Conservation (phyloP, 2,329 filamentous ascomycete genomes). For the Tympanopsis confertula region DNA sequence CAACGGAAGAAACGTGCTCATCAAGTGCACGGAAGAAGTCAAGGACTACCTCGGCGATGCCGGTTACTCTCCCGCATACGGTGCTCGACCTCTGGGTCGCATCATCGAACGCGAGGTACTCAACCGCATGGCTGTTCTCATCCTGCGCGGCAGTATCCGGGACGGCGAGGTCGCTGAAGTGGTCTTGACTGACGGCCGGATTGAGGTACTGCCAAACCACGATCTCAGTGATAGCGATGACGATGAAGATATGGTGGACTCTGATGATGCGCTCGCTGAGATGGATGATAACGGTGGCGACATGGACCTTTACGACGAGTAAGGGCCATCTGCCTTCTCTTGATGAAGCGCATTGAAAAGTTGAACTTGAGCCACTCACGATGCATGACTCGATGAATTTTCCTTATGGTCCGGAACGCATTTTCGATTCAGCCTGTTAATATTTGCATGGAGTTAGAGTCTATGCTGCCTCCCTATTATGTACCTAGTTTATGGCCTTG, state of each 20-base stretch:
- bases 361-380: no score
- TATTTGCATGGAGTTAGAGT: no score
- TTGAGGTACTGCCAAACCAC: constrained; percentile 77
- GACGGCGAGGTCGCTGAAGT: constrained; percentile 79
- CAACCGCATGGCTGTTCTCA: constrained; percentile 82
- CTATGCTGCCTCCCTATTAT: no score
- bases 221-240: constrained; percentile 36
- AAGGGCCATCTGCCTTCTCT: no score
- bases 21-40: constrained; percentile 72
- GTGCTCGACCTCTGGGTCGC: constrained; percentile 74
- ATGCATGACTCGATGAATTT: no score
- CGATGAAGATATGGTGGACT: constrained; percentile 46
- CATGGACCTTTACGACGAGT: constrained; percentile 23
- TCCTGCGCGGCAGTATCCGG: constrained; percentile 70
- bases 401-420: no score
- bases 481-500: no score
- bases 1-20: constrained; percentile 77
- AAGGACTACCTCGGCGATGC: constrained; percentile 86
- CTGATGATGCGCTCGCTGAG: constrained; percentile 65
- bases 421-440: no score
- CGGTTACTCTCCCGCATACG: constrained; percentile 91
- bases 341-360: no score
- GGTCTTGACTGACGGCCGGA: constrained; percentile 66
- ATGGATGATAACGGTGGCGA: constrained; percentile 47
- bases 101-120: constrained; percentile 96